A percentile compares a stretch with the other conserved stretches of the same genome.
These are phyloP conservation scores for Kodamaea kakaduensis DNA, from an alignment of 805 yeast species.

Conservation along the genomic window DNA sequence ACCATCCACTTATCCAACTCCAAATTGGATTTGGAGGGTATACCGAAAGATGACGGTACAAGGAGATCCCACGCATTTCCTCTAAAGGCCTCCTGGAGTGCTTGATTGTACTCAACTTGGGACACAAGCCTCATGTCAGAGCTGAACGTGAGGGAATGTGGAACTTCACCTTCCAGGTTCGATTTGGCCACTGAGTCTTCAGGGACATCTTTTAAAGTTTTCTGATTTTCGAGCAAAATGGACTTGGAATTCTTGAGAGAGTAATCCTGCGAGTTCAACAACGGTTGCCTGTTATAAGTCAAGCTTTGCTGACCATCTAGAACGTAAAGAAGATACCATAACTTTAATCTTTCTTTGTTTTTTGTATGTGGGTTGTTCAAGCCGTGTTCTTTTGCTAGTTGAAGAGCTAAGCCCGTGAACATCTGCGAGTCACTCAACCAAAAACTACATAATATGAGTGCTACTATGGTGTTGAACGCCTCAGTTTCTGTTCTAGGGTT, in stretches of 20 bases:
- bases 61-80: constrained; percentile 61
- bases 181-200: neutral
- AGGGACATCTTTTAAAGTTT: constrained; percentile 4
- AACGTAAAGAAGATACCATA: constrained; percentile 65
- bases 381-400: constrained; percentile 54
- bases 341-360: constrained; percentile 45
- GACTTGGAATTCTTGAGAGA: constrained; percentile 40
- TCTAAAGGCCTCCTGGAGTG: constrained; percentile 51
- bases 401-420: constrained; percentile 66
- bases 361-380: constrained; percentile 31
- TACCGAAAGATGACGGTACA: constrained; percentile 58
- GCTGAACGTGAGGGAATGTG: constrained; percentile 2
- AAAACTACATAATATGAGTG: constrained; percentile 60
- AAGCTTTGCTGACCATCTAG: constrained; percentile 68
- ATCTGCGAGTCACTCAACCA: constrained; percentile 65
- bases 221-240: constrained; percentile 22
- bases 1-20: constrained; percentile 78
- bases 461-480: constrained; percentile 58
- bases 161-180: neutral
- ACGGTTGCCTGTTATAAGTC: constrained; percentile 53
- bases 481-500: constrained; percentile 43
- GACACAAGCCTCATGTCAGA: constrained; percentile 59
- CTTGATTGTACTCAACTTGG: constrained; percentile 65
- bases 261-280: constrained; percentile 47
- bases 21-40: constrained; percentile 63